phyloP scores from a whole-genome alignment of 495 filamentous ascomycete genomes.

The Poronia punctata region DNA sequence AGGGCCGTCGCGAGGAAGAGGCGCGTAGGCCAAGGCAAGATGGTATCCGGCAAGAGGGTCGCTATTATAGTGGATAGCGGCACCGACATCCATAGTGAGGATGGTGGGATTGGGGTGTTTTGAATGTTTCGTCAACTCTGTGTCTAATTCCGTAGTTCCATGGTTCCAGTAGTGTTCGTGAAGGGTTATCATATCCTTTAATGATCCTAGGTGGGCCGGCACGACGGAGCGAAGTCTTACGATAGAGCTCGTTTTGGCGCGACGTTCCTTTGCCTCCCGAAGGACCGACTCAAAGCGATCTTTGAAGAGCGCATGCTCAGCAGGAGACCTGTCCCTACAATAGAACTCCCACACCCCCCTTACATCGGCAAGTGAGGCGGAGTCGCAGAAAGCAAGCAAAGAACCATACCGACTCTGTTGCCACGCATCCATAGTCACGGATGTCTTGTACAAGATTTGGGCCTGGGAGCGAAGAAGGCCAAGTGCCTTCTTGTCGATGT shows the following conservation, averaged over 20 bases:
- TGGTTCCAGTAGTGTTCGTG: conserved; percentile 8
- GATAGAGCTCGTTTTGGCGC: not conserved
- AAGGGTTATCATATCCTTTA: conserved; percentile 19
- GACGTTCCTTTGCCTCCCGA: not conserved
- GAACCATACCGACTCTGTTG: conserved; percentile 17
- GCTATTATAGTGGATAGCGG: conserved; percentile 15
- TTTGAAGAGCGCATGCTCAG: conserved; percentile 4
- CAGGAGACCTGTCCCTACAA: not conserved
- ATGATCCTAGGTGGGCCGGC: not conserved
- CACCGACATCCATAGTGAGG: conserved; percentile 4
- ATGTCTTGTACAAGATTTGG: conserved; percentile 13
- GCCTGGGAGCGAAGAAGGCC: conserved; percentile 15
- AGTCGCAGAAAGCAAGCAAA: conserved; percentile 21
- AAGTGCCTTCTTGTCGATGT: conserved; percentile 8
- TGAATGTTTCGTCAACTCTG: conserved; percentile 3
- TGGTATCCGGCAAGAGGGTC: conserved; percentile 27
- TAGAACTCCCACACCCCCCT: conserved; percentile 21
- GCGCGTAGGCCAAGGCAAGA: conserved; percentile 30
- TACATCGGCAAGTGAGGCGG: conserved; percentile 12
- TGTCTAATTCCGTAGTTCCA: conserved; percentile 11
- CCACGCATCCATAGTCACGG: conserved; percentile 18
- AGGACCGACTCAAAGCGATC: conserved; percentile 1
- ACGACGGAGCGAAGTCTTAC: conserved; percentile 3
- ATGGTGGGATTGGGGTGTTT: conserved; percentile 33
- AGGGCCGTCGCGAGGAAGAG: conserved; percentile 40